Conservation (phyloP, 1,139 yeast genomes). For the Pichiaceae sp. region DNA sequence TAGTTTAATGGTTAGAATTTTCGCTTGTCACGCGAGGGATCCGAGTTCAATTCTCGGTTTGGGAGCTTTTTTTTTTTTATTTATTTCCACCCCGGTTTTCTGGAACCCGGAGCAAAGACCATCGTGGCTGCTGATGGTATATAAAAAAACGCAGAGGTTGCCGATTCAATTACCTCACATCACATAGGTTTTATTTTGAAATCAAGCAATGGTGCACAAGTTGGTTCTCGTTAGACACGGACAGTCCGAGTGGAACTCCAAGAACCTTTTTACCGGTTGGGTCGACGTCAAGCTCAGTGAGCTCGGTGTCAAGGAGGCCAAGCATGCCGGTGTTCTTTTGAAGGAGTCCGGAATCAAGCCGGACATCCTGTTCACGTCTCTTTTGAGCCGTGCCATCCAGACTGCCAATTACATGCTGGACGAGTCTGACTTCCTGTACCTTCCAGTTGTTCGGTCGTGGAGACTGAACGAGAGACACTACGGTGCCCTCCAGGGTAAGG, state of each 20-base stretch:
- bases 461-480: constrained; percentile 98
- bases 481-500: constrained; percentile 98
- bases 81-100: not conserved
- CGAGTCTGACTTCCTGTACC: constrained; percentile 80
- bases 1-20: constrained; percentile 8
- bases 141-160: too few relatives aligned
- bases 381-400: constrained; percentile 92
- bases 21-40: constrained; percentile 10
- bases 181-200: too few relatives aligned
- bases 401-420: constrained; percentile 95
- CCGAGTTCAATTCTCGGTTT: constrained; percentile 10
- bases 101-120: not conserved
- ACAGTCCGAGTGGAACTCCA: constrained; percentile 98
- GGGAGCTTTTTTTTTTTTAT: constrained; percentile 4
- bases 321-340: constrained; percentile 87
- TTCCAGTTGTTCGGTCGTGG: constrained; percentile 95
- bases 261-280: constrained; percentile 99
- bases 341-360: constrained; percentile 81
- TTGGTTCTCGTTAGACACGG: constrained; percentile 93
- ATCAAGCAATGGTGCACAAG: constrained; percentile 55
- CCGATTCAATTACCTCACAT: not conserved
- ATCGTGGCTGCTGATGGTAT: too few relatives aligned
- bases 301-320: constrained; percentile 83
- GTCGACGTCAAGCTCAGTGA: constrained; percentile 87
- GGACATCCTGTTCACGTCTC: constrained; percentile 86